Evolutionary conservation across 2,329 filamentous ascomycete genomes (phyloP).

Genomic region (Erysiphe neolycopersici): DNA sequence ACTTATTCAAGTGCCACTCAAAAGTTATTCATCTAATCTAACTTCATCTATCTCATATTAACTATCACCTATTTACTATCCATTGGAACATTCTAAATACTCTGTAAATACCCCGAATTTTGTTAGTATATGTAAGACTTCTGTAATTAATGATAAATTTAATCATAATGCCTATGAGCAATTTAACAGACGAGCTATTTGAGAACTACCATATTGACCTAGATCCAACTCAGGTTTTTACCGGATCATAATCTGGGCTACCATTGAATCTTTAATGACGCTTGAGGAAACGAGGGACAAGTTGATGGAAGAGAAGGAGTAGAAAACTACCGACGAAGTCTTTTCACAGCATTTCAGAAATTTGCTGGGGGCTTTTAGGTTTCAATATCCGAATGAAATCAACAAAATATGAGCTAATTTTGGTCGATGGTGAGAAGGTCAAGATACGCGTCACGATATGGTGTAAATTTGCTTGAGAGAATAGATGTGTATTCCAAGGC

Average conservation of each 20-base stretch:
- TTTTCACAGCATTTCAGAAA: neutral
- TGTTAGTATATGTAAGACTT: no score
- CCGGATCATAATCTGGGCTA: neutral
- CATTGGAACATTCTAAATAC: no score
- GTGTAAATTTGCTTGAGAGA: neutral
- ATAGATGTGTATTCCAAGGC: neutral
- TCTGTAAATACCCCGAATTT: no score
- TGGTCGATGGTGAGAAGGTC: neutral
- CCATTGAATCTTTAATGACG: neutral
- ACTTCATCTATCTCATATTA: no score
- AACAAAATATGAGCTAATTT: neutral
- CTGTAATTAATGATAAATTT: no score
- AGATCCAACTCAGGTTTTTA: neutral
- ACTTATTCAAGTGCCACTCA: no score
- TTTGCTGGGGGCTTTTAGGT: neutral
- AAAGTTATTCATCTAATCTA: no score
- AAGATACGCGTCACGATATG: neutral
- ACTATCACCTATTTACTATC: no score
- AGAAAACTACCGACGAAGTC: neutral
- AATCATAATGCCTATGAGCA: no score
- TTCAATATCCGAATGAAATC: neutral
- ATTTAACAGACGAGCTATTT: no score
- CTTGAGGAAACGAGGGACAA: neutral
- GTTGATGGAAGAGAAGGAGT: neutral
- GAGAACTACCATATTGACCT: no score